These are phyloP conservation scores for Bacterosira constricta DNA, from an alignment of 108 stramenopile species.

Conservation along the genomic window DNA sequence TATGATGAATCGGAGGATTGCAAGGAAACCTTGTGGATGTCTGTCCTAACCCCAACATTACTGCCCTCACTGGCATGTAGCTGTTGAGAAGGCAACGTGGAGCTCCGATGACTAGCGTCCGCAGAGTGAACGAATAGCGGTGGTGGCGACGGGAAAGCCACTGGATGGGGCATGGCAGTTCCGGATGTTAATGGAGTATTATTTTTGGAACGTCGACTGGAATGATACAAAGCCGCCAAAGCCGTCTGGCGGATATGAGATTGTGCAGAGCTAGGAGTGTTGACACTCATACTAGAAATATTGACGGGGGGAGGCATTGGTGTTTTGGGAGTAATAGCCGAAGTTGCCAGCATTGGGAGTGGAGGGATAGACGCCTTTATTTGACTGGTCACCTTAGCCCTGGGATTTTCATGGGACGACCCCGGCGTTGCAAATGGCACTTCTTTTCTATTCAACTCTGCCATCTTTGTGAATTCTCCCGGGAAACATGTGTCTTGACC, in stretches of 20 bases:
- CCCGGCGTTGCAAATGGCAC: neutral
- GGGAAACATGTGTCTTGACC: neutral
- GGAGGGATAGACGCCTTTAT: neutral
- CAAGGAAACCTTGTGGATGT: neutral
- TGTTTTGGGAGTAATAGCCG: neutral
- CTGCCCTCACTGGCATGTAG: neutral
- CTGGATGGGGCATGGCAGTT: neutral
- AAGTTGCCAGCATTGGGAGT: neutral
- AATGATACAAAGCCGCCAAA: constrained; percentile 20
- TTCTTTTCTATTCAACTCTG: neutral
- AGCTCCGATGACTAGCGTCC: neutral
- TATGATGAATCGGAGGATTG: neutral
- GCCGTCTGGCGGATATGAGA: neutral
- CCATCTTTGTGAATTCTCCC: neutral
- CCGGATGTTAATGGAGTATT: neutral
- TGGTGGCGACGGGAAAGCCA: constrained; percentile 6
- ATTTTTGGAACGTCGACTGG: constrained; percentile 10
- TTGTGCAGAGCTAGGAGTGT: too few species aligned
- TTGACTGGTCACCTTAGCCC: neutral
- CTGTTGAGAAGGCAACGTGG: neutral
- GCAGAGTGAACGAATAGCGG: constrained; percentile 1
- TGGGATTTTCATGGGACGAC: neutral
- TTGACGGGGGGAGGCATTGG: neutral
- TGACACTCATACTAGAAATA: neutral
- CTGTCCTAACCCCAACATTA: neutral